phyloP scores from a whole-genome alignment of 108 stramenopile species.

The Cyclotella cryptica region DNA sequence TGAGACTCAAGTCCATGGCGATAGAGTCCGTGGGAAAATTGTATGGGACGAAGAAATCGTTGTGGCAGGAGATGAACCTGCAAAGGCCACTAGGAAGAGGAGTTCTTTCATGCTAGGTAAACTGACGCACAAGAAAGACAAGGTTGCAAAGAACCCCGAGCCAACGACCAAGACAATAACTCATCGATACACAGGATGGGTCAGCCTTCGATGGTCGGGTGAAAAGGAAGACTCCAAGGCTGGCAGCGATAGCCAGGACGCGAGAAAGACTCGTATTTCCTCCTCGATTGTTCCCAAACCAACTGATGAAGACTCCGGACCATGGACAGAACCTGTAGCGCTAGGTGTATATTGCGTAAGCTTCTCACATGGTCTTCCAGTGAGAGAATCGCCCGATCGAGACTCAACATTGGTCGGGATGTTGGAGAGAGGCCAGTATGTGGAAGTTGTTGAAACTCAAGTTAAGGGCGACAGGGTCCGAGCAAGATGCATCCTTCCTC shows the following conservation, averaged over 20 bases:
- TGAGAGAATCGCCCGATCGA: neutral
- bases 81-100: neutral
- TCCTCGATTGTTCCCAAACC: neutral
- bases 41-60: constrained; percentile 14
- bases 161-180: neutral
- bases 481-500: constrained; percentile 5
- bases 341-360: constrained; percentile 12
- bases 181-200: constrained; percentile 15
- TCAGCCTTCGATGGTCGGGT: constrained; percentile 1
- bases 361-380: neutral
- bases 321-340: constrained; percentile 10
- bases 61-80: neutral
- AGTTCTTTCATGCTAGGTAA: constrained; percentile 24
- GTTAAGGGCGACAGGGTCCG: constrained; percentile 7
- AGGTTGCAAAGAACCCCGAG: constrained; percentile 17
- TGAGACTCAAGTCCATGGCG: constrained; percentile 24
- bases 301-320: constrained; percentile 7
- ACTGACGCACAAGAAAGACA: constrained; percentile 27
- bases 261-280: neutral
- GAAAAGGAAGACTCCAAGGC: neutral
- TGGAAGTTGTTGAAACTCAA: constrained; percentile 10
- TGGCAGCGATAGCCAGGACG: neutral
- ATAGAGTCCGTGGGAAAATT: constrained; percentile 14
- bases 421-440: constrained; percentile 18
- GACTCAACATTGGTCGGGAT: constrained; percentile 4